phyloP scores from a whole-genome alignment of 2,329 filamentous ascomycete species.

The Exophiala bonariae region DNA sequence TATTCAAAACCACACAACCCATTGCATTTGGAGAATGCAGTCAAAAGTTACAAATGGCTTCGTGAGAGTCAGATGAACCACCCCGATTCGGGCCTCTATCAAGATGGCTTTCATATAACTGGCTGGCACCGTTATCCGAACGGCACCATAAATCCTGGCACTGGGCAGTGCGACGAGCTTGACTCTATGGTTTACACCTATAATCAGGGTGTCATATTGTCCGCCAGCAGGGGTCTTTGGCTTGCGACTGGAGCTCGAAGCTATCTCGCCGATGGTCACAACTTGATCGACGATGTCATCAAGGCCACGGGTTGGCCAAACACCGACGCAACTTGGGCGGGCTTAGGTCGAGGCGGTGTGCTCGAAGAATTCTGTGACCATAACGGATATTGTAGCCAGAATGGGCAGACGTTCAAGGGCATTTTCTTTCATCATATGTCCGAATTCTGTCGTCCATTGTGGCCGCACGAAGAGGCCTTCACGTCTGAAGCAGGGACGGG shows the following conservation, averaged over 20 bases:
- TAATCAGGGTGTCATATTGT: slow-evolving; percentile 89
- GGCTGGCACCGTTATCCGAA: slow-evolving; percentile 51
- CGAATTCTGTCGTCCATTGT: slow-evolving; percentile 71
- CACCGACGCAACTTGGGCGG: slow-evolving; percentile 60
- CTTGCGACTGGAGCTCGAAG: slow-evolving; percentile 68
- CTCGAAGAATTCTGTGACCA: slow-evolving; percentile 84
- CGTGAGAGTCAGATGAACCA: slow-evolving; percentile 79
- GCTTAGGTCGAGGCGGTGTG: slow-evolving; percentile 75
- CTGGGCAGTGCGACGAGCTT: slow-evolving; percentile 73
- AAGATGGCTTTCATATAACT: slow-evolving; percentile 85
- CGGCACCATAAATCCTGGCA: slow-evolving; percentile 59
- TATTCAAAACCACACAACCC: slow-evolving; percentile 53
- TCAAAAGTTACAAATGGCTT: slow-evolving; percentile 81
- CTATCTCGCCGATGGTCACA: slow-evolving; percentile 78
- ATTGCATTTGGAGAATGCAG: slow-evolving; percentile 69
- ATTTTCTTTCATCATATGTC: slow-evolving; percentile 91
- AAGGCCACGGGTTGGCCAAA: slow-evolving; percentile 72
- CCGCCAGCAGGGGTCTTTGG: slow-evolving; percentile 78
- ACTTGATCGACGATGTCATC: slow-evolving; percentile 72
- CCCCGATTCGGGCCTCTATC: slow-evolving; percentile 65
- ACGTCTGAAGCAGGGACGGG: slow-evolving; percentile 27
- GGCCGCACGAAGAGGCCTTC: slow-evolving; percentile 46
- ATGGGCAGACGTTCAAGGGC: slow-evolving; percentile 88
- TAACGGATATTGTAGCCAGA: slow-evolving; percentile 71
- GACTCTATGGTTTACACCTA: slow-evolving; percentile 94